Percentiles rank a stretch among this genome's conserved stretches.
Evolutionary conservation across 305 asterid genomes (phyloP).

Genomic region (Plantago lanceolata): DNA sequence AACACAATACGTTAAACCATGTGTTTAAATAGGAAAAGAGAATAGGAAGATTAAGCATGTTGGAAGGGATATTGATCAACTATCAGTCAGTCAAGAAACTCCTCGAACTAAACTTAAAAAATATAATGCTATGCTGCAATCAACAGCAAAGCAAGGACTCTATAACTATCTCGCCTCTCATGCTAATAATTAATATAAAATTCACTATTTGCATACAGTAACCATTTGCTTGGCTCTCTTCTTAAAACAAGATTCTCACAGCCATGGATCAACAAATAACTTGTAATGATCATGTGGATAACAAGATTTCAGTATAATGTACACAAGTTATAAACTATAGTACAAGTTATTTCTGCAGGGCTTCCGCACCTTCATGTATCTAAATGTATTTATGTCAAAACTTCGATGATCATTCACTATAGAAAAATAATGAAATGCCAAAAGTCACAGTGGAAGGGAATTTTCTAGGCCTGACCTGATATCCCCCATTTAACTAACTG

Average conservation of each 20-base stretch:
- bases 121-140: neutral
- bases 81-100: neutral
- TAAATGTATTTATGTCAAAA: neutral
- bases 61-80: neutral
- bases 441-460: no score
- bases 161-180: neutral
- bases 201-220: neutral
- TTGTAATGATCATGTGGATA: neutral
- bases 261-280: neutral
- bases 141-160: neutral
- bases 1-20: conserved; percentile 7
- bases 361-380: neutral
- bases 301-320: neutral
- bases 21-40: neutral
- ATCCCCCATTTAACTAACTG: neutral
- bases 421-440: neutral
- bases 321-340: no score
- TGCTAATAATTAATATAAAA: neutral
- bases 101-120: neutral
- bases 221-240: neutral
- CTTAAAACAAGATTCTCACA: neutral
- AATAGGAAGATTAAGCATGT: neutral
- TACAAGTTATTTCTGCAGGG: neutral
- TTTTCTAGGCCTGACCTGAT: neutral
- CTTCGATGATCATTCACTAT: neutral